These are phyloP conservation scores for Baudoinia panamericana DNA, from an alignment of 495 filamentous ascomycete species.

Conservation along the genomic window DNA sequence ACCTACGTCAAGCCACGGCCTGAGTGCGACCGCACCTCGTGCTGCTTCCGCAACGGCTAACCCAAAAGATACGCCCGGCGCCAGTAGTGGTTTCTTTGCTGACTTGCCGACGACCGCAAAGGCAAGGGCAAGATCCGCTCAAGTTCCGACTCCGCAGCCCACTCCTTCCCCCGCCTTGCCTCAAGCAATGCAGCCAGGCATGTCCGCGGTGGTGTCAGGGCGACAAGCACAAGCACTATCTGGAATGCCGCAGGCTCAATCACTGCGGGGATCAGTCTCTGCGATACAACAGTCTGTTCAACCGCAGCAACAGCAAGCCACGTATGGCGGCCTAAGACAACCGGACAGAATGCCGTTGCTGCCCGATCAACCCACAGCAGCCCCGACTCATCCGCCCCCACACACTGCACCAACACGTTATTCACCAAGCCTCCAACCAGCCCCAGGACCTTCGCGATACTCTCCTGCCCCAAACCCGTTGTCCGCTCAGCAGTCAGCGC, in stretches of 20 bases:
- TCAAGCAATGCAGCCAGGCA: too few species aligned
- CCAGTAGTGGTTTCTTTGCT: conserved; percentile 62
- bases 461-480: conserved; percentile 17
- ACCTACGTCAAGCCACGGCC: conserved; percentile 24
- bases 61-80: conserved; percentile 19
- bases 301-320: conserved; percentile 2
- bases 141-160: conserved; percentile 41
- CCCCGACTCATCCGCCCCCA: conserved; percentile 31
- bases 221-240: neutral
- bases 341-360: conserved; percentile 42
- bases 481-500: conserved; percentile 9
- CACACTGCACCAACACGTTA: conserved; percentile 14
- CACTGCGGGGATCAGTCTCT: neutral
- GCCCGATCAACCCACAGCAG: conserved; percentile 32
- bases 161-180: neutral
- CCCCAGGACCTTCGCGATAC: too few species aligned
- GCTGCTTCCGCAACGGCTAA: neutral
- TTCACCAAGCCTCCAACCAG: too few species aligned
- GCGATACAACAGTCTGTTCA: conserved; percentile 4
- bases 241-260: neutral
- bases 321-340: conserved; percentile 10
- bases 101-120: conserved; percentile 54
- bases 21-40: conserved; percentile 13
- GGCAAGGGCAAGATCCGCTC: conserved; percentile 42
- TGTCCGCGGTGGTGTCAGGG: too few species aligned